Percentiles rank a stretch among this genome's conserved stretches.
Evolutionary conservation across 495 filamentous ascomycete genomes (phyloP).

Genomic region (Massariosphaeria phaeospora): DNA sequence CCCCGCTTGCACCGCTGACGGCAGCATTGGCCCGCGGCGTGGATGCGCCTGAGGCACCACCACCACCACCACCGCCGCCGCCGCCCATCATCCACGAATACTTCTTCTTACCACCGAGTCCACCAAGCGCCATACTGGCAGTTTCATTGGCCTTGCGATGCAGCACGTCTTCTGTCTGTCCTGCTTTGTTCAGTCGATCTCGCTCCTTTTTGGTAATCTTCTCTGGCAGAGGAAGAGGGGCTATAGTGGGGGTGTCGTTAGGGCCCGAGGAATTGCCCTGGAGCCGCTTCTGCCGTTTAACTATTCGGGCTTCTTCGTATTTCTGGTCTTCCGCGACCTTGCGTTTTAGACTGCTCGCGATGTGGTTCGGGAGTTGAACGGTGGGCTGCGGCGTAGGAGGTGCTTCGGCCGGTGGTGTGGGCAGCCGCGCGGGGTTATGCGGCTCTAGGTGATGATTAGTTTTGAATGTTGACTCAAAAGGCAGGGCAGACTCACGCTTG

Average conservation of each 20-base stretch:
- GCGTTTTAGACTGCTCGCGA: conserved; percentile 31
- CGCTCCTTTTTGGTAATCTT: conserved; percentile 53
- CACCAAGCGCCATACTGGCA: conserved; percentile 37
- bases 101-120: conserved; percentile 35
- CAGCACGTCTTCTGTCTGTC: conserved; percentile 39
- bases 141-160: conserved; percentile 38
- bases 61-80: conserved; percentile 19
- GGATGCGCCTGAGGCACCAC: conserved; percentile 25
- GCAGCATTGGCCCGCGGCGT: conserved; percentile 33
- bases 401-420: conserved; percentile 29
- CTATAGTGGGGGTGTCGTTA: conserved; percentile 35
- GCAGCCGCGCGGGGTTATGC: conserved; percentile 15
- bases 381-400: conserved; percentile 33
- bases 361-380: conserved; percentile 26
- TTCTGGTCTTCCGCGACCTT: conserved; percentile 33
- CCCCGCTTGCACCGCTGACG: conserved; percentile 28
- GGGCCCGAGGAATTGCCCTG: conserved; percentile 39
- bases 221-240: conserved; percentile 5
- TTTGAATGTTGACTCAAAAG: background rate
- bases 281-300: conserved; percentile 43
- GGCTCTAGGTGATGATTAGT: no score
- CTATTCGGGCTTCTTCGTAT: conserved; percentile 49
- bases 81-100: conserved; percentile 40
- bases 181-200: conserved; percentile 51
- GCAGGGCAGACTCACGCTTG: conserved; percentile 17